These are phyloP conservation scores for Bipolaris sorokiniana DNA, from an alignment of 2,329 filamentous ascomycete genomes.

Conservation along the genomic window DNA sequence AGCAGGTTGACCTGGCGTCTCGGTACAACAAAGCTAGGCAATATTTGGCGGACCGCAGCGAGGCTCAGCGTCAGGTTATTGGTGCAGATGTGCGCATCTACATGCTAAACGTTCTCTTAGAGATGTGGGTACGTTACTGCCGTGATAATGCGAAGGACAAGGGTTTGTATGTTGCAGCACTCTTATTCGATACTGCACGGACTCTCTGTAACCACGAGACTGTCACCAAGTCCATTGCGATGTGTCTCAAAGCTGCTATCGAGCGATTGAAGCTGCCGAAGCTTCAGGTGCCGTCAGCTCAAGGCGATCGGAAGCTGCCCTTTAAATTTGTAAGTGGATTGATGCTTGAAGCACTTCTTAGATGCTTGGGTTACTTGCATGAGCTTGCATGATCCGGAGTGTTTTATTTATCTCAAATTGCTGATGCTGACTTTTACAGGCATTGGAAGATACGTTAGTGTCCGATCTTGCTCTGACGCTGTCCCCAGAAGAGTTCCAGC, in stretches of 20 bases:
- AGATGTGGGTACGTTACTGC: conserved; percentile 55
- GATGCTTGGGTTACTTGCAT: not conserved
- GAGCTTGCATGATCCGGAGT: not conserved
- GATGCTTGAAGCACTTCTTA: not conserved
- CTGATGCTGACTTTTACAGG: conserved; percentile 2
- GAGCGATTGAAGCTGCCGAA: conserved; percentile 50
- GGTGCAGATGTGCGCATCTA: conserved; percentile 57
- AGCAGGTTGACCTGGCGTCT: conserved; percentile 50
- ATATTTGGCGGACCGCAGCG: conserved; percentile 54
- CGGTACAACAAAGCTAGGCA: conserved; percentile 59
- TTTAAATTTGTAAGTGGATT: conserved; percentile 48
- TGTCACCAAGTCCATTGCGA: conserved; percentile 40
- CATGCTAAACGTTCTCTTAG: conserved; percentile 56
- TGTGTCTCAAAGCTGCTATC: conserved; percentile 44
- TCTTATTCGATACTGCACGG: conserved; percentile 41
- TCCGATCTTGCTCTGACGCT: conserved; percentile 46
- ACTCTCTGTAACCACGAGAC: conserved; percentile 35
- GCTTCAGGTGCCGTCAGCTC: conserved; percentile 36
- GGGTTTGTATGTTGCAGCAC: conserved; percentile 40
- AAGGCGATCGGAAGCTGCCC: conserved; percentile 51
- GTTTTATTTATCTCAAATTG: not conserved
- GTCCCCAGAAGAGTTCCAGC: conserved; percentile 66
- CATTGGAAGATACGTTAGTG: conserved; percentile 26
- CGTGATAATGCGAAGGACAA: conserved; percentile 35
- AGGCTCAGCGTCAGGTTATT: conserved; percentile 49